A percentile compares a stretch with the other conserved stretches of the same genome.
phyloP scores from a whole-genome alignment of 2,329 filamentous ascomycete genomes.

The Achaetomium macrosporum region DNA sequence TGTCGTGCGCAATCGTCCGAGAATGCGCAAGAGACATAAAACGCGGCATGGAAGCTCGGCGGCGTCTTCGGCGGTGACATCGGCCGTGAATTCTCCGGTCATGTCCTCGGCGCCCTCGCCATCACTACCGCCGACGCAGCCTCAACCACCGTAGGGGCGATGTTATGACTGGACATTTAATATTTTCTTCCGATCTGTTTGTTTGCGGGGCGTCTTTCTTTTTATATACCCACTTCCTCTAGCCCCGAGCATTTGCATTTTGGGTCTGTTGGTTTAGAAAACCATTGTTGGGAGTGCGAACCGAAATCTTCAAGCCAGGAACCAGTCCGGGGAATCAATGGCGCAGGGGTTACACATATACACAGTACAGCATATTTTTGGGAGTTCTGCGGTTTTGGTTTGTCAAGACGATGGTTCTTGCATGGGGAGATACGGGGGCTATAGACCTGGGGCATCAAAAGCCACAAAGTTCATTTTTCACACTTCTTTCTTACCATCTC shows the following conservation, averaged over 20 bases:
- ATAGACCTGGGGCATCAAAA: not conserved
- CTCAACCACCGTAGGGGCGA: not conserved
- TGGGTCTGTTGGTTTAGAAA: not conserved
- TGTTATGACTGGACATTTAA: not conserved
- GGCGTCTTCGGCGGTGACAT: slow-evolving; percentile 14
- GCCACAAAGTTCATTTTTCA: not conserved
- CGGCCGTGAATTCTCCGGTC: slow-evolving; percentile 19
- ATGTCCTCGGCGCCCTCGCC: slow-evolving; percentile 16
- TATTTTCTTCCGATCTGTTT: not conserved
- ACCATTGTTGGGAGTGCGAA: slow-evolving; percentile 10
- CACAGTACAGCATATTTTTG: slow-evolving; percentile 4
- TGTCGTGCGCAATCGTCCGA: slow-evolving; percentile 30
- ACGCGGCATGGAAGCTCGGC: slow-evolving; percentile 15
- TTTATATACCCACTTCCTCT: slow-evolving; percentile 6
- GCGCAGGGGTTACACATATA: not conserved
- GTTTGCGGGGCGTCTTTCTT: slow-evolving; percentile 5
- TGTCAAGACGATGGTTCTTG: not conserved
- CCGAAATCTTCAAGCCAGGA: slow-evolving; percentile 7
- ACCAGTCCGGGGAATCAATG: not conserved
- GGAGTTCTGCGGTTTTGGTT: slow-evolving; percentile 10
- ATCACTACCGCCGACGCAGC: not conserved
- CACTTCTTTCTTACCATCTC: too few relatives aligned
- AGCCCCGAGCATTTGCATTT: not conserved
- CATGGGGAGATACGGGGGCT: not conserved
- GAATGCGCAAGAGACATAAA: slow-evolving; percentile 31